Conservation (phyloP, 176 grass and related monocot genomes). For the Avena insularis region DNA sequence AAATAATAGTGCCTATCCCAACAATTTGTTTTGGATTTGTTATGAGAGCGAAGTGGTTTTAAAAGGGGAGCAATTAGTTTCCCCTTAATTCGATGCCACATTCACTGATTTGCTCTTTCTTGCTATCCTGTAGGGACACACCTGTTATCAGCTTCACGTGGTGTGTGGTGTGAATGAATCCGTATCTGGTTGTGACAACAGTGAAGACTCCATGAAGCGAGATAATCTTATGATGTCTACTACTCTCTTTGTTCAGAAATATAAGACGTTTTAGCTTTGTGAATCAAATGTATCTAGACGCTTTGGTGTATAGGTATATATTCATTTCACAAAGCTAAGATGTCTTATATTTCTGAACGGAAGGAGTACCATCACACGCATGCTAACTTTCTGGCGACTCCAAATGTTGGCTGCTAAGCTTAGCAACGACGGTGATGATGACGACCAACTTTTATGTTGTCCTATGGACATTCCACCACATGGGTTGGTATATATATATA, state of each 20-base stretch:
- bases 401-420: not conserved
- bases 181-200: slow-evolving; percentile 3
- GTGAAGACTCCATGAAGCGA: not conserved
- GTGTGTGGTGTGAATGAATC: not conserved
- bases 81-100: not conserved
- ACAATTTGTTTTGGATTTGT: not conserved
- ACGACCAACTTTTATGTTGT: slow-evolving; percentile 5
- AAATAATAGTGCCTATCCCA: not conserved
- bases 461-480: not conserved
- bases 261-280: too few relatives aligned
- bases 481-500: too few relatives aligned
- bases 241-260: too few relatives aligned
- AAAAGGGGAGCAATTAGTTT: not conserved
- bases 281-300: too few relatives aligned
- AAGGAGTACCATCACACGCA: slow-evolving; percentile 6
- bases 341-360: too few relatives aligned
- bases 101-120: not conserved
- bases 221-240: not conserved
- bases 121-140: not conserved
- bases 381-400: slow-evolving; percentile 24
- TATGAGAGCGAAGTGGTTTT: not conserved
- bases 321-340: too few relatives aligned
- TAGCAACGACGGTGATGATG: not conserved
- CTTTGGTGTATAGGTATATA: too few relatives aligned
- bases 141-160: not conserved